Conservation (phyloP, 257 asterid genomes). For the Forsythia suspensa region DNA sequence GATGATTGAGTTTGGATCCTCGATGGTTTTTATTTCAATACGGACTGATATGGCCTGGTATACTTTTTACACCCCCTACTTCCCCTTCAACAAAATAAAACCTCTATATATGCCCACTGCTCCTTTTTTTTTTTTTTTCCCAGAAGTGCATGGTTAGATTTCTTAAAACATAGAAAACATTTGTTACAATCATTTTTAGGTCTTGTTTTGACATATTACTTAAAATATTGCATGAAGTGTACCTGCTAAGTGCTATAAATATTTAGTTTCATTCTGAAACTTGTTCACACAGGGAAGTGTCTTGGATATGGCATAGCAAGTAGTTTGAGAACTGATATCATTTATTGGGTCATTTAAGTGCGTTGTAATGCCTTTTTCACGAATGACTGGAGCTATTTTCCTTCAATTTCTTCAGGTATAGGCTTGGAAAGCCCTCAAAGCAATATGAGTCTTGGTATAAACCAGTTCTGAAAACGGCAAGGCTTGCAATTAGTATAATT, state of each 20-base stretch:
- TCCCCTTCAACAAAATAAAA: neutral
- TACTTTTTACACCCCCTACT: slow-evolving; percentile 9
- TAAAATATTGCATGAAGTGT: slow-evolving; percentile 2
- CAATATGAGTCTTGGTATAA: slow-evolving; percentile 94
- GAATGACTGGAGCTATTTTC: slow-evolving; percentile 11
- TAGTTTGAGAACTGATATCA: slow-evolving; percentile 5
- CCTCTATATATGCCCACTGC: neutral
- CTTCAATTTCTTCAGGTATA: slow-evolving; percentile 62
- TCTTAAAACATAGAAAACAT: neutral
- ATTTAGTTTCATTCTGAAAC: slow-evolving; percentile 9
- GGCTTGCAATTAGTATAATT: slow-evolving; percentile 72
- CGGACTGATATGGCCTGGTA: slow-evolving; percentile 98
- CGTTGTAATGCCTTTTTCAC: slow-evolving; percentile 5
- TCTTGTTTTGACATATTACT: slow-evolving; percentile 1
- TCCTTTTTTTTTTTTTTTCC: neutral
- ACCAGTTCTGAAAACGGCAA: slow-evolving; percentile 77
- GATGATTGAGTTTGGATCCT: slow-evolving; percentile 89
- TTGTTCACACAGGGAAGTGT: slow-evolving; percentile 10
- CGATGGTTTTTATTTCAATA: slow-evolving; percentile 74
- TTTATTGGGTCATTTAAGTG: slow-evolving; percentile 8
- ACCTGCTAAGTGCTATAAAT: neutral
- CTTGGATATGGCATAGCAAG: slow-evolving; percentile 1
- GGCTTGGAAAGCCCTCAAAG: slow-evolving; percentile 91
- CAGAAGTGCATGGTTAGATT: neutral
- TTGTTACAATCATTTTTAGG: neutral